phyloP scores from a whole-genome alignment of 2,329 filamentous ascomycete genomes.

The Alternaria hordeiaustralica region DNA sequence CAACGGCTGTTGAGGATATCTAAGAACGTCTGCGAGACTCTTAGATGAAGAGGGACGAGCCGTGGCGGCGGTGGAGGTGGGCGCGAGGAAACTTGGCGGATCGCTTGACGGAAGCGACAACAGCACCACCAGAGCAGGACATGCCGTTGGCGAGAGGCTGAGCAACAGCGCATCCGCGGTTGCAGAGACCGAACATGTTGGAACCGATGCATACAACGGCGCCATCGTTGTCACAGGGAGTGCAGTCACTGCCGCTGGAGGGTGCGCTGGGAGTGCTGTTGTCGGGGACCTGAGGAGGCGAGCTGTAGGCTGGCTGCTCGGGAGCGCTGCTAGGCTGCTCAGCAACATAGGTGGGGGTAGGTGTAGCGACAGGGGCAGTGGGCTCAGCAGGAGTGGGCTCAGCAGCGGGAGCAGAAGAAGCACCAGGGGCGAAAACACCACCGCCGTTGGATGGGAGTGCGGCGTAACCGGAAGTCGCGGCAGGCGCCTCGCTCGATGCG shows the following conservation, averaged over 20 bases:
- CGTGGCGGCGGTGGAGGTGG: conserved; percentile 40
- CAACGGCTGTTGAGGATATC: conserved; percentile 11
- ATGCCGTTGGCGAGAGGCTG: conserved; percentile 52
- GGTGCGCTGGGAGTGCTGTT: conserved; percentile 18
- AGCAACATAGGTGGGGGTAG: conserved; percentile 1
- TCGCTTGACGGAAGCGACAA: conserved; percentile 24
- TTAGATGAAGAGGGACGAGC: conserved; percentile 30
- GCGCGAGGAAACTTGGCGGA: conserved; percentile 30
- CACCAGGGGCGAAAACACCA: conserved; percentile 38
- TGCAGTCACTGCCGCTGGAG: conserved; percentile 24
- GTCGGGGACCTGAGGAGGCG: conserved; percentile 6
- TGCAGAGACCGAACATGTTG: conserved; percentile 54
- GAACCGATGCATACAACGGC: conserved; percentile 53
- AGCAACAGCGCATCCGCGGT: conserved; percentile 51
- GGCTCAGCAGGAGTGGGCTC: conserved; percentile 5
- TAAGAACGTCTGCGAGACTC: conserved; percentile 2
- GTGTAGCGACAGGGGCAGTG: conserved; percentile 1
- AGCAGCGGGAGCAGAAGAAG: conserved; percentile 33
- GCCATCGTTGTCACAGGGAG: conserved; percentile 50
- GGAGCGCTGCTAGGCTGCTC: conserved; percentile 15
- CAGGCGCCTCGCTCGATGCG: not conserved
- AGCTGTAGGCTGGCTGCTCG: conserved; percentile 5
- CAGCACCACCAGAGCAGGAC: conserved; percentile 46
- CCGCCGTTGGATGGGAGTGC: conserved; percentile 20
- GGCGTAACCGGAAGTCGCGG: conserved; percentile 4